phyloP scores from a whole-genome alignment of 2,329 filamentous ascomycete species.

The Aspergillus pseudotamarii region DNA sequence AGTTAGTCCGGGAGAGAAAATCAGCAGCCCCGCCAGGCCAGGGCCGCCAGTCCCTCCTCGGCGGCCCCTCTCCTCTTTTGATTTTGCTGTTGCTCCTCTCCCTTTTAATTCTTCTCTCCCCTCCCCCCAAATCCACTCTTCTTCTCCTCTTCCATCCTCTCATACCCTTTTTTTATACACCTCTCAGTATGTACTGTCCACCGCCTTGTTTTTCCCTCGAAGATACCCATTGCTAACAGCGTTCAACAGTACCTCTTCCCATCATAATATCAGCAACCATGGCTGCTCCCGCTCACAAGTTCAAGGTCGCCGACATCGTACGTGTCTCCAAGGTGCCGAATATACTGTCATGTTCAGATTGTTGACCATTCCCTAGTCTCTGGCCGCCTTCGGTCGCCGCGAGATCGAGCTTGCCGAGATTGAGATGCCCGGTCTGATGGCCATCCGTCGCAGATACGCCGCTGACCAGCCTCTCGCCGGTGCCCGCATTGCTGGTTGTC shows the following conservation, averaged over 20 bases:
- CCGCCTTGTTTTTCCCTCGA: constrained; percentile 2
- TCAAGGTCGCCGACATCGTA: constrained; percentile 96
- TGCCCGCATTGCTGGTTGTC: constrained; percentile 93
- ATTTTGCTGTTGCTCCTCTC: constrained; percentile 13
- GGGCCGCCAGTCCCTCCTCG: background rate
- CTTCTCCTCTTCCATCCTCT: constrained; percentile 6
- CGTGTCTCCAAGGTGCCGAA: constrained; percentile 26
- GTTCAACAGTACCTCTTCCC: constrained; percentile 6
- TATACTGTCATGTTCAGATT: background rate
- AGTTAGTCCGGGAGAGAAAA: constrained; percentile 1
- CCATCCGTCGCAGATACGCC: constrained; percentile 89
- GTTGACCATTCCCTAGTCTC: constrained; percentile 54
- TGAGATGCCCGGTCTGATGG: constrained; percentile 97
- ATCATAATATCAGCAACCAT: constrained; percentile 42
- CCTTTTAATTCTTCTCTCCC: constrained; percentile 13
- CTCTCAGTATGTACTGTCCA: background rate
- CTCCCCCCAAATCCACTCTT: constrained; percentile 9
- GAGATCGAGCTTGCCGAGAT: constrained; percentile 98
- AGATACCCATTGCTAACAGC: constrained; percentile 7
- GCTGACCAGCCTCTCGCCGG: constrained; percentile 90
- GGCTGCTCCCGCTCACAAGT: constrained; percentile 82
- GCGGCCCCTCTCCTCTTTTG: constrained; percentile 13
- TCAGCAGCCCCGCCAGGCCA: constrained; percentile 11
- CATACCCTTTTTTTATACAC: background rate
- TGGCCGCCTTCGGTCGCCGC: constrained; percentile 97